Conservation (phyloP, 2,329 filamentous ascomycete genomes). For the Penicillium sp. region DNA sequence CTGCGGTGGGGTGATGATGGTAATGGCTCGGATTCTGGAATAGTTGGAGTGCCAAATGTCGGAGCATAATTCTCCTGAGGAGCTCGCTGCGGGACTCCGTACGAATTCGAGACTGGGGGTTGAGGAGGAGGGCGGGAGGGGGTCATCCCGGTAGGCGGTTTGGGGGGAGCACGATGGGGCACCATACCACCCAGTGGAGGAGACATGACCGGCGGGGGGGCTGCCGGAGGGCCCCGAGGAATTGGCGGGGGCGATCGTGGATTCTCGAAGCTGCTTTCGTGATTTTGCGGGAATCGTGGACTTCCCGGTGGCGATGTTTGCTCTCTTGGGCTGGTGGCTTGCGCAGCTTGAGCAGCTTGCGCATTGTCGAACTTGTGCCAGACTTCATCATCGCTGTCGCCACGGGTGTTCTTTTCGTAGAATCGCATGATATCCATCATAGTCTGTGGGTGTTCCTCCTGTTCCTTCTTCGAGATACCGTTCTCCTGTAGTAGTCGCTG, state of each 20-base stretch:
- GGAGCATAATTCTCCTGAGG: slow-evolving; percentile 53
- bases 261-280: slow-evolving; percentile 95
- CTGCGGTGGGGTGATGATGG: slow-evolving; percentile 67
- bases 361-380: slow-evolving; percentile 97
- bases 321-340: slow-evolving; percentile 44
- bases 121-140: slow-evolving; percentile 47
- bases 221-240: slow-evolving; percentile 52
- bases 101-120: slow-evolving; percentile 44
- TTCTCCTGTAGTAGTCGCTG: slow-evolving; percentile 92
- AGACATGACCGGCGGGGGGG: slow-evolving; percentile 55
- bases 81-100: slow-evolving; percentile 50
- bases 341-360: slow-evolving; percentile 52
- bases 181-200: slow-evolving; percentile 58
- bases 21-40: slow-evolving; percentile 58
- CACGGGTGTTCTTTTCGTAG: slow-evolving; percentile 90
- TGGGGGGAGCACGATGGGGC: slow-evolving; percentile 81
- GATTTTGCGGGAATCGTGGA: slow-evolving; percentile 83
- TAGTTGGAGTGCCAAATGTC: slow-evolving; percentile 50
- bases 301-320: slow-evolving; percentile 70
- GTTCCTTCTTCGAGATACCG: slow-evolving; percentile 93
- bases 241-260: slow-evolving; percentile 90
- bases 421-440: slow-evolving; percentile 95
- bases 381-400: slow-evolving; percentile 76
- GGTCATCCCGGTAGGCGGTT: slow-evolving; percentile 63
- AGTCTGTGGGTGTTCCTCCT: slow-evolving; percentile 91